These are phyloP conservation scores for Aspergillus calidoustus DNA, from an alignment of 2,329 filamentous ascomycete species.

Conservation along the genomic window DNA sequence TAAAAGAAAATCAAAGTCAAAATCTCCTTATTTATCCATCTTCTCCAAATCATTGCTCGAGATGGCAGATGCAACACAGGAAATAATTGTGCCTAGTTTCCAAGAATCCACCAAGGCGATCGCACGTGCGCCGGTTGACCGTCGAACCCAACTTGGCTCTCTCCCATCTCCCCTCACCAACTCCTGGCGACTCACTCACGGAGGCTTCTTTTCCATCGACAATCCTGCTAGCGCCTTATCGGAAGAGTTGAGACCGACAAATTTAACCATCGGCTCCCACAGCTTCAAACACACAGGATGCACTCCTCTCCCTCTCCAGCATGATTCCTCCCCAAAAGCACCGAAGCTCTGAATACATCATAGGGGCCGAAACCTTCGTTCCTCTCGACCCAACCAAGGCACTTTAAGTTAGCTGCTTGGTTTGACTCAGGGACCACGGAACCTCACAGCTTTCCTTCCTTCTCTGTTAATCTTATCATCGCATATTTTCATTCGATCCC, in stretches of 20 bases:
- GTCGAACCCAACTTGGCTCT: not conserved
- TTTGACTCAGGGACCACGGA: slow-evolving; percentile 12
- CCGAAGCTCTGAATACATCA: slow-evolving; percentile 2
- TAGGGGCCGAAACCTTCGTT: slow-evolving; percentile 7
- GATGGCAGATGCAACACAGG: not conserved
- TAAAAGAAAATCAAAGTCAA: not conserved
- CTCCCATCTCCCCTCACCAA: not conserved
- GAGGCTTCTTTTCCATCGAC: not conserved
- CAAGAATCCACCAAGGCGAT: not conserved
- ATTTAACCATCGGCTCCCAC: not conserved
- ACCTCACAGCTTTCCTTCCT: not conserved
- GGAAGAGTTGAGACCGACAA: slow-evolving; percentile 14
- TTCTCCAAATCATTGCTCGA: too few species aligned
- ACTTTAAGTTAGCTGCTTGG: not conserved
- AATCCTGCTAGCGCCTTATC: not conserved
- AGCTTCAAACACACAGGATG: slow-evolving; percentile 20
- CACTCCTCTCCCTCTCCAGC: slow-evolving; percentile 19
- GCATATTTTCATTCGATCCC: not conserved
- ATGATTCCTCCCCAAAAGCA: slow-evolving; percentile 22
- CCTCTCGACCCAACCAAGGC: not conserved
- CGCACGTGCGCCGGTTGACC: not conserved
- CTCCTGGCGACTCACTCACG: not conserved
- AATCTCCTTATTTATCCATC: too few species aligned
- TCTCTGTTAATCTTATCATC: slow-evolving; percentile 11
- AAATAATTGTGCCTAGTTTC: not conserved